phyloP scores from a whole-genome alignment of 768 basidiomycete species.

The Nevesoporus exiguus region DNA sequence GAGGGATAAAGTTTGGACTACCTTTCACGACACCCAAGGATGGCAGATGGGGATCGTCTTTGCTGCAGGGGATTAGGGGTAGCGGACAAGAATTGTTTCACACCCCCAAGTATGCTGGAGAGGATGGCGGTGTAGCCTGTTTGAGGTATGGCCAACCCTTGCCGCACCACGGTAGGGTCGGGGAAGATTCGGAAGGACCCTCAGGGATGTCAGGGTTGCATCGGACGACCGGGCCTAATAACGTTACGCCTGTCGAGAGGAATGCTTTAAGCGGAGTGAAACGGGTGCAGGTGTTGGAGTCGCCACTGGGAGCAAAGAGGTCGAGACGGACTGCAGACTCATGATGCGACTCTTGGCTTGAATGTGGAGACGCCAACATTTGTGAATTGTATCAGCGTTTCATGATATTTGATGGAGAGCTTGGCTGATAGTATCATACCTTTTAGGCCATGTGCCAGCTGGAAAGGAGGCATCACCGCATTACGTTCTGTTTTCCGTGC shows the following conservation, averaged over 20 bases:
- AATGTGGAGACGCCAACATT: neutral
- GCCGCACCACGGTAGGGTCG: constrained; percentile 16
- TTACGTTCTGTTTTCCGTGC: neutral
- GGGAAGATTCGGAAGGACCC: constrained; percentile 17
- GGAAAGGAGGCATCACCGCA: neutral
- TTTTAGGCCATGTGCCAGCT: neutral
- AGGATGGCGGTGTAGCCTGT: constrained; percentile 15
- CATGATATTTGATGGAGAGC: neutral
- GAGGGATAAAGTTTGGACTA: constrained; percentile 61
- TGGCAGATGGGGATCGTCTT: constrained; percentile 36
- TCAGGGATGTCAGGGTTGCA: constrained; percentile 15
- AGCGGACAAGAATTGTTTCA: constrained; percentile 46
- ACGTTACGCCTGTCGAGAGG: constrained; percentile 56
- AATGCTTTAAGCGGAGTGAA: constrained; percentile 16
- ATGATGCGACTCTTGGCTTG: constrained; percentile 2
- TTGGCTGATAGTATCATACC: neutral
- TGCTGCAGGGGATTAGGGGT: constrained; percentile 24
- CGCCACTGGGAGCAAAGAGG: constrained; percentile 29
- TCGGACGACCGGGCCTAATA: constrained; percentile 28
- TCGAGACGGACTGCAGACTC: constrained; percentile 17
- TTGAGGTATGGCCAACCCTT: constrained; percentile 8
- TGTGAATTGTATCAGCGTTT: neutral
- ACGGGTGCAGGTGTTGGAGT: constrained; percentile 27
- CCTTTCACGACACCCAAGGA: constrained; percentile 66
- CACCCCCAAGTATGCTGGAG: constrained; percentile 45